phyloP scores from a whole-genome alignment of 148 eudicot genomes.

The Rhododendron molle region DNA sequence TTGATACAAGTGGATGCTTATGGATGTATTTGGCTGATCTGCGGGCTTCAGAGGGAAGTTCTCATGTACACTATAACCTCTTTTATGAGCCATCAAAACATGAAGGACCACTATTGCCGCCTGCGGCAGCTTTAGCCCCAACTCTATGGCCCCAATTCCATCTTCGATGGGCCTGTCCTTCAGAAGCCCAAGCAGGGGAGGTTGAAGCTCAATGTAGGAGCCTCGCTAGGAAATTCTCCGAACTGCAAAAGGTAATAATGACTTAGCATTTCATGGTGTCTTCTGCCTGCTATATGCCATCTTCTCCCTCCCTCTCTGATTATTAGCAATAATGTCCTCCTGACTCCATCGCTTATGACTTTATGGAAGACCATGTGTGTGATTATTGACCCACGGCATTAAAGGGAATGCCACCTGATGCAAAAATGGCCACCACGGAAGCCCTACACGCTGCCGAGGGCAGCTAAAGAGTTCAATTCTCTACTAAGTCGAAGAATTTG shows the following conservation, averaged over 20 bases:
- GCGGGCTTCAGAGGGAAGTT: conserved; percentile 61
- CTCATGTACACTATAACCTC: conserved; percentile 77
- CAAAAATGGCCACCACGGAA: background rate
- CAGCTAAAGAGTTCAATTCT: background rate
- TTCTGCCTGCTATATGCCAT: background rate
- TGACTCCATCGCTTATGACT: background rate
- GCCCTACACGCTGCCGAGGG: background rate
- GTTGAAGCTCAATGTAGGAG: conserved; percentile 74
- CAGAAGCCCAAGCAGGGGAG: conserved; percentile 77
- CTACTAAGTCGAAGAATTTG: background rate
- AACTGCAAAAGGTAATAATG: conserved; percentile 67
- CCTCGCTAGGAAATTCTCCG: conserved; percentile 59
- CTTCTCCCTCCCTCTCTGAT: background rate
- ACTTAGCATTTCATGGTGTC: background rate
- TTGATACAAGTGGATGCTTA: conserved; percentile 78
- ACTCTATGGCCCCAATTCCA: conserved; percentile 97
- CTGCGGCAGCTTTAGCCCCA: conserved; percentile 98
- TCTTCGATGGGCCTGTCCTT: conserved; percentile 95
- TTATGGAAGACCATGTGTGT: background rate
- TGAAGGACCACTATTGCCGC: conserved; percentile 73
- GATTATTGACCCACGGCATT: background rate
- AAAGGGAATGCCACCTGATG: background rate
- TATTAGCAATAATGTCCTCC: background rate
- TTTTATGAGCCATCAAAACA: conserved; percentile 71
- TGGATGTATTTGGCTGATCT: conserved; percentile 74